These are phyloP conservation scores for Spergularia azorica DNA, from an alignment of 179 eudicot genomes.

Conservation along the genomic window DNA sequence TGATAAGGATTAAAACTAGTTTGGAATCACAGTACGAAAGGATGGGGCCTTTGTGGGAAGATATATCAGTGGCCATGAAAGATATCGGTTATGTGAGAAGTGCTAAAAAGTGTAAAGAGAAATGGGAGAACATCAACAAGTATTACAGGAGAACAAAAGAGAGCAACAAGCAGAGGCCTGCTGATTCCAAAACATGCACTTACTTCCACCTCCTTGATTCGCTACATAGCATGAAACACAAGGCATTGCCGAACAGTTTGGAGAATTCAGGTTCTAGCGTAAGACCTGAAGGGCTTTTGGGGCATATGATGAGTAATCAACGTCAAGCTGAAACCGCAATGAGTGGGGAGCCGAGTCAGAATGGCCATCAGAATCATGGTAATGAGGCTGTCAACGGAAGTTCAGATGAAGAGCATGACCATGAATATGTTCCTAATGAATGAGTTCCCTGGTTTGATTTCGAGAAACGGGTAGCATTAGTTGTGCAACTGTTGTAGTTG, in stretches of 20 bases:
- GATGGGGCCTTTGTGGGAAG: slow-evolving; percentile 83
- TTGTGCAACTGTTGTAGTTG: neutral
- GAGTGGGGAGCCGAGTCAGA: slow-evolving; percentile 32
- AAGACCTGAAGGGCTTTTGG: slow-evolving; percentile 47
- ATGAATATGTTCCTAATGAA: slow-evolving; percentile 39
- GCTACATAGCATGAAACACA: slow-evolving; percentile 46
- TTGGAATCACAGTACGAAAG: slow-evolving; percentile 64
- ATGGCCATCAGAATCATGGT: slow-evolving; percentile 24
- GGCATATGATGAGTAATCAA: slow-evolving; percentile 63
- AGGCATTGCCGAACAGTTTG: slow-evolving; percentile 24
- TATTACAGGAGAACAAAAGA: slow-evolving; percentile 81
- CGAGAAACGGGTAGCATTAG: neutral
- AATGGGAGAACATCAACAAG: slow-evolving; percentile 95
- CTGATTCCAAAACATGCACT: slow-evolving; percentile 77
- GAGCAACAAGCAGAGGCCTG: slow-evolving; percentile 68
- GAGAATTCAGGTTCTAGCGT: slow-evolving; percentile 27
- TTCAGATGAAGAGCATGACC: slow-evolving; percentile 35
- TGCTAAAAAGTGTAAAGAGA: slow-evolving; percentile 84
- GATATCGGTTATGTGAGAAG: slow-evolving; percentile 64
- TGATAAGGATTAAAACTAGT: slow-evolving; percentile 57
- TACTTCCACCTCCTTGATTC: slow-evolving; percentile 80
- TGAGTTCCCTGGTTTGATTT: neutral
- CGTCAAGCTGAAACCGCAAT: slow-evolving; percentile 16
- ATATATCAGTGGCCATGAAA: slow-evolving; percentile 62
- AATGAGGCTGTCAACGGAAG: slow-evolving; percentile 38